Base-by-base conservation (phyloP, 73 alveolate genomes). In the Paramecium tetraurelia region DNA sequence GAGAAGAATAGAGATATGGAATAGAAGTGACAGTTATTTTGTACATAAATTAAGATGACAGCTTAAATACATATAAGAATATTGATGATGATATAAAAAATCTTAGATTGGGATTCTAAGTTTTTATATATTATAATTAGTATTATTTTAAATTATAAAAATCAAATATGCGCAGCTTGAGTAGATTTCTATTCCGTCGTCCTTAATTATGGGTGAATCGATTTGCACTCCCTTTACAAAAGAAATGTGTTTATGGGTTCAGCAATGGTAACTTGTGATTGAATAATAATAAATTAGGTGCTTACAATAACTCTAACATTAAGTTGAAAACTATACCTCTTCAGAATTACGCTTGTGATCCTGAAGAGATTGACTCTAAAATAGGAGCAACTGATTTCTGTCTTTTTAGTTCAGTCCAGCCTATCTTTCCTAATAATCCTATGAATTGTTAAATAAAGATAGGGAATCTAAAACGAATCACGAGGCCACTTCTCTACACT, bases 391-490 rank as follows among this genome's bases (percentile, higher is more conserved):
- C 63, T 16, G 85, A 72, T 4, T 77, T 63, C 41, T 63, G 83
- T 40, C 83, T 86, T 1, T 86, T 86, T 77, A 63, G 88, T 33
- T 86, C 93, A 33, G 41, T 63, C 27, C 48, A 86, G 36, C 93
- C 93, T 40, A 86, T 86, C 24, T 58, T 86, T 63, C 93, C 93
- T n/a, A 63, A 86, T 68, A 63, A 72, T 40, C 59, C 38, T 58
- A 77, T 86, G 48, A 72, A 68, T 14, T 86, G 93, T 10, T 48
- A 86, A 86, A 86, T 86, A 48, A 86, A 63, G 46, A 86, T 77
- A 29, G 86, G 86, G 8, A 72, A 72, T 72, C 59, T 72, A 35
- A 72, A 72, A 18, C 57, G 59, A 11, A 72, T 72, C 8, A 86
- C 85, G 7, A 86, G 43, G 31, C 93, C 83, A 36, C 88, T 63